These are phyloP conservation scores for Fusarium virguliforme DNA, from an alignment of 2,329 filamentous ascomycete species.

Conservation along the genomic window DNA sequence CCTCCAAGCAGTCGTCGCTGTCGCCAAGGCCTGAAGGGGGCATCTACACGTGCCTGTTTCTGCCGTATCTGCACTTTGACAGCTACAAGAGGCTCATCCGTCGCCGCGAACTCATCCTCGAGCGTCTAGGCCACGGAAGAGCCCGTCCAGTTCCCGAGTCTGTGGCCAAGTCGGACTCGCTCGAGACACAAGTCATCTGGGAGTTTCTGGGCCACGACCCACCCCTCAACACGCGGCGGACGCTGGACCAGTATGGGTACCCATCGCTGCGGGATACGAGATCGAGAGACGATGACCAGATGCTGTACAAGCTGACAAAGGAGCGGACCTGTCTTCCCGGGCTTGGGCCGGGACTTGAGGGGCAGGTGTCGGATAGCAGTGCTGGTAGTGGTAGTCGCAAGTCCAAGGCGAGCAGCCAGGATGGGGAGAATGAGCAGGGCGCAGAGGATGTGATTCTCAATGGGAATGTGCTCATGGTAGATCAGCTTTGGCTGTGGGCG, in stretches of 20 bases:
- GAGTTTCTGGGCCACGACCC: constrained; percentile 74
- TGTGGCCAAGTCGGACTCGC: constrained; percentile 68
- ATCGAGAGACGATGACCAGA: constrained; percentile 76
- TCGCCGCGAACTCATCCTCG: constrained; percentile 69
- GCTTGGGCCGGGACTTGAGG: constrained; percentile 47
- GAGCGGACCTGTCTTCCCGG: constrained; percentile 54
- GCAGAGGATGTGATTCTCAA: constrained; percentile 61
- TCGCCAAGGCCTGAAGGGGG: constrained; percentile 52
- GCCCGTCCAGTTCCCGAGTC: constrained; percentile 70
- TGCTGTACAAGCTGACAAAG: constrained; percentile 77
- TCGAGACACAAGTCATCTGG: constrained; percentile 75
- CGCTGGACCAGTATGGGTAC: constrained; percentile 76
- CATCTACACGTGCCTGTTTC: constrained; percentile 66
- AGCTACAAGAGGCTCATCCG: constrained; percentile 72
- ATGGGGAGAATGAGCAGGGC: constrained; percentile 53
- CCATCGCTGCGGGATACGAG: constrained; percentile 73
- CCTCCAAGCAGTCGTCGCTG: constrained; percentile 51
- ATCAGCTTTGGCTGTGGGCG: constrained; percentile 76
- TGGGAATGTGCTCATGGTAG: constrained; percentile 77
- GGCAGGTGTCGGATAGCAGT: constrained; percentile 53
- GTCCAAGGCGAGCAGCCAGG: constrained; percentile 52
- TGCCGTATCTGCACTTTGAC: constrained; percentile 77
- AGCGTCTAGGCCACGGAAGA: constrained; percentile 68
- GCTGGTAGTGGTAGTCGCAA: constrained; percentile 48
- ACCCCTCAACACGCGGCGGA: constrained; percentile 73